phyloP scores from a whole-genome alignment of 2,329 filamentous ascomycete genomes.

The Drechslera avenae region DNA sequence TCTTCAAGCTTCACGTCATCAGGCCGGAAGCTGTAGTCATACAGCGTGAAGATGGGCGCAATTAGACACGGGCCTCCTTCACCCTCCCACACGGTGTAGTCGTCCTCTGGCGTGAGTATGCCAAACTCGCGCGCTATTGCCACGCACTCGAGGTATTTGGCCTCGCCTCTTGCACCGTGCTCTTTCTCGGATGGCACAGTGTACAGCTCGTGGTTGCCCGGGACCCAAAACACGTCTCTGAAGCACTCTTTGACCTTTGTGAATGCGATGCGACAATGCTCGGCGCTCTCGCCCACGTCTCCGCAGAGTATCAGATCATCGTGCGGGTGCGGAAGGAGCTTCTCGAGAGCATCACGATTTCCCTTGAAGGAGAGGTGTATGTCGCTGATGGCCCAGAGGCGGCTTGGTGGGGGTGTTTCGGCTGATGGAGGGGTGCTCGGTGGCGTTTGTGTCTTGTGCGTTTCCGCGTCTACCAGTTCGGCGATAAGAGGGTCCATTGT shows the following conservation, averaged over 20 bases:
- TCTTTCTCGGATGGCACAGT: slow-evolving; percentile 52
- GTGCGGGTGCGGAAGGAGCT: slow-evolving; percentile 47
- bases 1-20: slow-evolving; percentile 54
- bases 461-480: slow-evolving; percentile 13
- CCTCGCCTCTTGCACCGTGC: slow-evolving; percentile 52
- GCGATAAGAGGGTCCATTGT: slow-evolving; percentile 35
- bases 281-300: slow-evolving; percentile 47
- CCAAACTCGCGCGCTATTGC: slow-evolving; percentile 58
- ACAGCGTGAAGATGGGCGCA: slow-evolving; percentile 63
- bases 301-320: slow-evolving; percentile 55
- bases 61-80: slow-evolving; percentile 56
- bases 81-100: slow-evolving; percentile 60
- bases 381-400: slow-evolving; percentile 54
- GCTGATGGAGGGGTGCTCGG: slow-evolving; percentile 15
- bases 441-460: slow-evolving; percentile 8
- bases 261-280: slow-evolving; percentile 46
- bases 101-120: slow-evolving; percentile 62
- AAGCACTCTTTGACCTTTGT: slow-evolving; percentile 50
- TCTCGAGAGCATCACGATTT: slow-evolving; percentile 52
- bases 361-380: slow-evolving; percentile 55
- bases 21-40: slow-evolving; percentile 65
- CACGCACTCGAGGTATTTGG: slow-evolving; percentile 62
- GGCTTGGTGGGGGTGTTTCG: slow-evolving; percentile 22
- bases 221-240: slow-evolving; percentile 60
- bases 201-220: slow-evolving; percentile 65